Base-by-base conservation (phyloP, 495 filamentous ascomycete genomes). In the Penicillium arizonense region DNA sequence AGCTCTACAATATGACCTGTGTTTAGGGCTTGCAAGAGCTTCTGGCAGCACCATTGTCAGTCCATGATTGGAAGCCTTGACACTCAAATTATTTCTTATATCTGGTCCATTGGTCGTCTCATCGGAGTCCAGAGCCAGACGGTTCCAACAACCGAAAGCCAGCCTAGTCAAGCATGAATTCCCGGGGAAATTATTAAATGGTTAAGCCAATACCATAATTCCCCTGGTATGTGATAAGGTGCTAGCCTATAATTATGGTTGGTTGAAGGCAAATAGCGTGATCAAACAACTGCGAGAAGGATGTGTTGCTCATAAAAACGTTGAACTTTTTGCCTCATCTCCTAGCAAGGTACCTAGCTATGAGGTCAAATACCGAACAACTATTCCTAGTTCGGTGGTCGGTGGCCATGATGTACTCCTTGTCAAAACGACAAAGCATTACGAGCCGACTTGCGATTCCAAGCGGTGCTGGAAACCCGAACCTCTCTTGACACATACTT, bases 221-320 rank as follows among this genome's bases (percentile, higher is more conserved):
- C 20, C 36, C 24, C 23, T 39, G 35, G 34, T 35, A 28, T 39
- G 16, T 18, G 32, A 49, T 47, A 42, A 43, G 48, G 59, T 64
- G 52, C 46, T 61, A 56, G 39, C 5, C 34, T 41, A 13, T 43
- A 42, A 20, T 49, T 6, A 10, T 34, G 44, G 30, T 35, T 39
- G 48, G 54, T 49, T 37, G 52, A 61, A 55, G 65, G 62, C 62
- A 50, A 66, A 63, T 46, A 21, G 20, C 11, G 53, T 44, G 55
- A 44, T 47, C 41, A 36, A 11, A 51, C 32, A 34, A 49, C 46
- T 44, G 55, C 24, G 57, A 11, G n/a, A 41, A 37, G 41, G 26
- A 30, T 44, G 47, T 48, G 40, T 44, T 44, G 28, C 51, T 52
- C 44, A 52, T 53, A 14, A 26, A 53, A 44, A 46, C 49, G 43